Conservation (phyloP, 2,329 filamentous ascomycete genomes). For the Aspergillus jensenii region DNA sequence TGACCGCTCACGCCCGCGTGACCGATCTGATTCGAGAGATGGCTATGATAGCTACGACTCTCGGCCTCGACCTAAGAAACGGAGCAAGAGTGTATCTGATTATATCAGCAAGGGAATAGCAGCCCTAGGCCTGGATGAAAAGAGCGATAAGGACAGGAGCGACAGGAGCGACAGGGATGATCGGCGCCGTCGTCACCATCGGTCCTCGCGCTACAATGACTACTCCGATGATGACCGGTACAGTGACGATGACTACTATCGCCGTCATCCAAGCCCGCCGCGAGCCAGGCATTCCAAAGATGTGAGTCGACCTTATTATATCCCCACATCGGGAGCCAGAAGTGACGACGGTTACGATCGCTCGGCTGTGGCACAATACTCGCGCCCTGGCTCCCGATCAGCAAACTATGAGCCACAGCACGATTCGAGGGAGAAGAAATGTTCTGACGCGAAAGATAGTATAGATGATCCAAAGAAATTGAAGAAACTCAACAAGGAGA, state of each 20-base stretch:
- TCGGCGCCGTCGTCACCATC: conserved; percentile 30
- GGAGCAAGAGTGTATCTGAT: conserved; percentile 48
- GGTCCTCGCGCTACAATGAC: conserved; percentile 32
- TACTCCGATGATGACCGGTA: conserved; percentile 44
- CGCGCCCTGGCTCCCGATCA: conserved; percentile 7
- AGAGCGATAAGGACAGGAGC: conserved; percentile 17
- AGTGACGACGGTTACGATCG: conserved; percentile 16
- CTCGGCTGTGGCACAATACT: neutral
- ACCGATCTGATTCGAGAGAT: conserved; percentile 53
- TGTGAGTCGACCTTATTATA: conserved; percentile 42
- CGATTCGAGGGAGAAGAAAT: conserved; percentile 38
- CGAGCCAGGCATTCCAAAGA: conserved; percentile 41
- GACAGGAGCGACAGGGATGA: conserved; percentile 31
- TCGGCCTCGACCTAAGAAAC: conserved; percentile 46
- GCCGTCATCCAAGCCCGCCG: conserved; percentile 28
- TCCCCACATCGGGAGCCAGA: conserved; percentile 23
- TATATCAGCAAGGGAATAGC: conserved; percentile 46
- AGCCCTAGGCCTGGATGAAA: conserved; percentile 44
- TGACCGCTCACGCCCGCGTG: conserved; percentile 33
- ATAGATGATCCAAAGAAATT: conserved; percentile 62
- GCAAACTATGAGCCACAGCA: neutral
- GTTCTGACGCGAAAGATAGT: conserved; percentile 56
- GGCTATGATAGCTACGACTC: conserved; percentile 43
- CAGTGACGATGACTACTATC: conserved; percentile 31
- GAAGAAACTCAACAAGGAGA: conserved; percentile 66